Percentiles rank a stretch among this genome's conserved stretches.
phyloP scores from a whole-genome alignment of 78 protist species.

The Blattamonas nauphoetae region DNA sequence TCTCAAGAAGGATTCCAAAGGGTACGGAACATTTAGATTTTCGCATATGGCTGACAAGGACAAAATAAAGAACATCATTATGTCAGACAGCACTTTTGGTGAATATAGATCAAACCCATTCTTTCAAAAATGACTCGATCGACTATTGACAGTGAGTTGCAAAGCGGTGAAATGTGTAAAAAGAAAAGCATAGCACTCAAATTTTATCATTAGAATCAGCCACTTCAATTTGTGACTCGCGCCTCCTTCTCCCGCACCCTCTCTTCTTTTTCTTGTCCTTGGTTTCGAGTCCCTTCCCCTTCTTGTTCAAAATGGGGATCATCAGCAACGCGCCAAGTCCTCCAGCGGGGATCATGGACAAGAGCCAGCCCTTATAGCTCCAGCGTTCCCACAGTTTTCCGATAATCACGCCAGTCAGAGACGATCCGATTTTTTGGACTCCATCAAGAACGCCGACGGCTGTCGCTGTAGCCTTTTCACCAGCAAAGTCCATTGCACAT shows the following conservation, averaged over 20 bases:
- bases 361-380: background rate
- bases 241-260: background rate
- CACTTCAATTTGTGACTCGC: no score
- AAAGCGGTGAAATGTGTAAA: no score
- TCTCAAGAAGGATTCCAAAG: no score
- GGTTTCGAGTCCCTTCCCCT: background rate
- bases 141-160: no score
- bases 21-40: no score
- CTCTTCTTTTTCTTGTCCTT: background rate
- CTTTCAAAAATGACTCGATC: no score
- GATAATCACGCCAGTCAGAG: background rate
- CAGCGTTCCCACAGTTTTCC: background rate
- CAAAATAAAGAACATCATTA: no score
- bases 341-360: background rate
- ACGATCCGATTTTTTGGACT: constrained; percentile 20
- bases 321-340: constrained; percentile 1
- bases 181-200: no score
- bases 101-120: no score
- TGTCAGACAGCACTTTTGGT: no score
- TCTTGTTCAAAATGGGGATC: background rate
- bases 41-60: no score
- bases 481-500: constrained; percentile 41
- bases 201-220: no score
- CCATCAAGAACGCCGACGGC: constrained; percentile 42
- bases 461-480: background rate